Evolutionary conservation across 139 green algal species (phyloP).

Genomic region (Chlorella sp.): DNA sequence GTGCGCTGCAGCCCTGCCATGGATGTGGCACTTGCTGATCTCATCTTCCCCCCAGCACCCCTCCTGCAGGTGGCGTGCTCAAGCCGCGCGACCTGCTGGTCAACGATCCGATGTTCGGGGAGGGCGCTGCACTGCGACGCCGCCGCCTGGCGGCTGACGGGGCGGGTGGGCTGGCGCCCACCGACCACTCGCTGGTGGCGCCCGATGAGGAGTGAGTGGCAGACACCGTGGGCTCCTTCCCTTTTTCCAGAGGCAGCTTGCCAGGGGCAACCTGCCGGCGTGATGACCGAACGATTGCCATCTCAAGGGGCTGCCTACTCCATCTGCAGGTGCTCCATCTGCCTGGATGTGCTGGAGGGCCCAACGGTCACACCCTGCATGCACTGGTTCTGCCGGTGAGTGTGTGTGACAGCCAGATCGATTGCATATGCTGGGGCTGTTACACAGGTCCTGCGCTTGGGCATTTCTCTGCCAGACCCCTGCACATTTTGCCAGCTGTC

Average conservation of each 20-base stretch:
- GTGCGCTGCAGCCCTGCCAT: too few species aligned
- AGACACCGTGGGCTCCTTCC: too few species aligned
- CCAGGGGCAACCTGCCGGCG: not conserved
- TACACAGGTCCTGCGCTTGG: too few species aligned
- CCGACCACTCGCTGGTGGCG: constrained; percentile 22
- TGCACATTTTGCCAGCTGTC: not conserved
- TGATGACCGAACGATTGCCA: too few species aligned
- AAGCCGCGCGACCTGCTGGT: not conserved
- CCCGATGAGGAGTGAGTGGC: constrained; percentile 53
- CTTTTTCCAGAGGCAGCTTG: not conserved
- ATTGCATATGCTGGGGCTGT: too few species aligned
- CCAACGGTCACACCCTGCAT: constrained; percentile 61
- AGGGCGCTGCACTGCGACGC: not conserved
- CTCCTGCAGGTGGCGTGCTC: constrained; percentile 13
- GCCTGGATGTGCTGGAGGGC: constrained; percentile 61
- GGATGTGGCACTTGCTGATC: too few species aligned
- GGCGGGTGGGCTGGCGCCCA: not conserved
- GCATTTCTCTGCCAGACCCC: too few species aligned
- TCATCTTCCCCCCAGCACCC: too few species aligned
- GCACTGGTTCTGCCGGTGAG: constrained; percentile 79
- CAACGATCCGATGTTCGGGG: constrained; percentile 25
- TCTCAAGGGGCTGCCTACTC: too few species aligned
- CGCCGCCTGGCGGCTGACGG: not conserved
- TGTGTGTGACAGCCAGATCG: too few species aligned
- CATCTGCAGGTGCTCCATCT: constrained; percentile 61